phyloP scores from a whole-genome alignment of 805 yeast species.

The Pichia nanzhaoensis region DNA sequence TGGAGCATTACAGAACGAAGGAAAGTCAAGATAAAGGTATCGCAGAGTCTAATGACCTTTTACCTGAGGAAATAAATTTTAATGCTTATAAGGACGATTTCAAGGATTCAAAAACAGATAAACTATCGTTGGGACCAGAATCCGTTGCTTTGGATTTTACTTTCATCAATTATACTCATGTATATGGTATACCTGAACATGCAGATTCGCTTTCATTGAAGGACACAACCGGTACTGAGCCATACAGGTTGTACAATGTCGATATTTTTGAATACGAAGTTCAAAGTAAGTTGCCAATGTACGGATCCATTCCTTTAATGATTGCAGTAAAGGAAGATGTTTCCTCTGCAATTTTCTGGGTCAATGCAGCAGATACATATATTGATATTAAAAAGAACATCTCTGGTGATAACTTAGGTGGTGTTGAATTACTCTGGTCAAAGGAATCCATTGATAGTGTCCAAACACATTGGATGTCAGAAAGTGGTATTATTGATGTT shows the following conservation, averaged over 20 bases:
- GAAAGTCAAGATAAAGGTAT: slow-evolving; percentile 31
- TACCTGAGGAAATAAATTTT: slow-evolving; percentile 55
- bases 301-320: slow-evolving; percentile 89
- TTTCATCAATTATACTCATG: slow-evolving; percentile 52
- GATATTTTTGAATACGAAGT: slow-evolving; percentile 93
- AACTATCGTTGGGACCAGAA: slow-evolving; percentile 80
- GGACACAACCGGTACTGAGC: slow-evolving; percentile 59
- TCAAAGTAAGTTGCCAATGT: slow-evolving; percentile 82
- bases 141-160: slow-evolving; percentile 74
- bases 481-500: slow-evolving; percentile 76
- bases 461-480: slow-evolving; percentile 88
- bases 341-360: slow-evolving; percentile 82
- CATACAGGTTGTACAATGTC: slow-evolving; percentile 85
- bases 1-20: slow-evolving; percentile 69
- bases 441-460: slow-evolving; percentile 13
- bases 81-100: slow-evolving; percentile 70
- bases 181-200: slow-evolving; percentile 97
- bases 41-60: slow-evolving; percentile 33
- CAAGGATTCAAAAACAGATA: slow-evolving; percentile 58
- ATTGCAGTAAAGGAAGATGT: slow-evolving; percentile 53
- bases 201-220: slow-evolving; percentile 72
- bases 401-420: slow-evolving; percentile 6
- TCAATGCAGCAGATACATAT: slow-evolving; percentile 89
- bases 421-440: slow-evolving; percentile 7
- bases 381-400: slow-evolving; percentile 53